Base-by-base conservation (phyloP, 192 early-diverging fungal species). In the Coemansia sp. region DNA sequence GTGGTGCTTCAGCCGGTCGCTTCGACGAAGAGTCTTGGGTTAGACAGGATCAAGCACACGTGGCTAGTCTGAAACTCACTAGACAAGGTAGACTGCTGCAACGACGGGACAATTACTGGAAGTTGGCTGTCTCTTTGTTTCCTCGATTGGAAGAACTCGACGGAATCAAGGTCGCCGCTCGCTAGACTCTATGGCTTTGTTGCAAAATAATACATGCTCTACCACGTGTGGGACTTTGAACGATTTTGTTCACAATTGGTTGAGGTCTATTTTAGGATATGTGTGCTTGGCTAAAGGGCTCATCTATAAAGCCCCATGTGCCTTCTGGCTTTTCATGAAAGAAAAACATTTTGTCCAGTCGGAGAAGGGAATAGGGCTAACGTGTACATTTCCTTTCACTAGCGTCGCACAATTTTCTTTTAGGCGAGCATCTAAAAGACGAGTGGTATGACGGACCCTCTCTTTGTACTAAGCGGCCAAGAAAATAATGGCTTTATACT, bases 111-210 rank as follows among this genome's bases (percentile, higher is more conserved):
- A 44, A 54, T 17, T 82, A 82, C 72, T 71, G 80, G 68, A 51
- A 40, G 7, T 4, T 69, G 6, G 75, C 75, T 0, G 60, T 64
- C 10, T 33, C 64, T 10, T 39, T 71, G 57, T 77, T 82, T 63
- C 72, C 80, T 41, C 59, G 72, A 2, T 59, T 82, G 41, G 72
- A 82, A 37, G 75, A 73, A 48, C 75, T 82, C 21, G 80, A 82
- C 19, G 80, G 80, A 1, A 73, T 73, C 44, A 81, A 81, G 53
- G 63, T 66, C 11, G 66, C 69, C 4, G 56, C 56, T 11, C 77
- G 68, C 44, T 76, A 66, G 60, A 33, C 42, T 13, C 6, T 21
- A 50, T 68, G 34, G 21, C 24, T 29, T 29, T 10, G 7, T 51
- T 51, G 7, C 5, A 51, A 51, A 51, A 27, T 4, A 17, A n/a